Base-by-base conservation (phyloP, 1,139 yeast genomes). In the Candida pseudoviswanathii region DNA sequence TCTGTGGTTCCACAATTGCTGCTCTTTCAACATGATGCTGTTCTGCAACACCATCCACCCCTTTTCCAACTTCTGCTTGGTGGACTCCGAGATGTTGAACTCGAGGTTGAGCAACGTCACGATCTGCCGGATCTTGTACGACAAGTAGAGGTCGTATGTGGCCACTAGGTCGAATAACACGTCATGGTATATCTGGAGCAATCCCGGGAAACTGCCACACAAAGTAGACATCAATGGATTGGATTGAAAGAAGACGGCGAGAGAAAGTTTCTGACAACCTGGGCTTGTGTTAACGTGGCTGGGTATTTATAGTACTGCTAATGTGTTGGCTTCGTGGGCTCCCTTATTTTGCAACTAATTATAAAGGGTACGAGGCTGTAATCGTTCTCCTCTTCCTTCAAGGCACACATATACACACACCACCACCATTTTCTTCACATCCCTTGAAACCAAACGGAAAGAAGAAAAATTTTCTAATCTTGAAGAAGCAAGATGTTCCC, bases 11-110 rank as follows among this genome's bases (percentile, higher is more conserved):
- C 41, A 37, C 30, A 37, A 37, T 16, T 37, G 41, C 11, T 37
- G 30, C 11, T 37, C 41, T 37, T 37, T 37, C 31, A 37, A 37
- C 31, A 37, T 37, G 27, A 37, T 25, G 6, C 41, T 37, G 16
- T 37, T 37, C 41, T 37, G 41, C 16, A 37, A 37, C 31, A 37
- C 41, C 30, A 37, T 37, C 41, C 41, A 37, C 7, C 30, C 30
- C 26, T 37, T 37, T 25, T 37, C 41, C 16, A 37, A 37, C 30
- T 37, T 37, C 21, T 37, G 27, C 41, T 37, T 37, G 9, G 41
- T 37, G 21, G 29, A 24, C 8, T 10, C 27, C 9, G 41, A 37
- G n/a, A 37, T 29, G 16, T 37, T 37, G 11, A 25, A 37, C 22
- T 24, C 41, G 6, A 37, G 41, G 16, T 37, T 37, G 29, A 37